Evolutionary conservation across 2,329 filamentous ascomycete species (phyloP), one percentile per base, ranked within the genome.

Genomic region (Botrytis sinoallii): DNA sequence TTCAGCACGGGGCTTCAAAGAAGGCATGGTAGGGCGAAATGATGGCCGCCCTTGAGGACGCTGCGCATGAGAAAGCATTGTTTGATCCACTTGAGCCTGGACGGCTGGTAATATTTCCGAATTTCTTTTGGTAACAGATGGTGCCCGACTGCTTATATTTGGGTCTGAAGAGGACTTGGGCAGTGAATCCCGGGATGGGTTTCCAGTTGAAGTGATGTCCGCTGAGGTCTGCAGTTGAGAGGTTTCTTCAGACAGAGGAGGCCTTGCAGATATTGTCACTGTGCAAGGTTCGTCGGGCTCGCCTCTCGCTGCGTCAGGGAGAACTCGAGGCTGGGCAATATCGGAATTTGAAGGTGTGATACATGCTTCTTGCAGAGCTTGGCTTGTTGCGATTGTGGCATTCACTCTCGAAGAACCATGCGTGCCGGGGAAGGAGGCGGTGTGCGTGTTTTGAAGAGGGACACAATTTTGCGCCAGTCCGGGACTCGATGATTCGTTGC

Each of bases 401-500:
- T 72, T 57, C 38, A 40, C 70, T 40, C 38, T n/a, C 22, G 40
- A 38, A 60, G 48, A 48, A 38, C 55, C 70, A 59, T 67, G 48
- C 38, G 66, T 57, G 38, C 66, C 35, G 38, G 48, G 32, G 35
- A 46, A 52, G 44, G 52, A 40, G 14, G 70, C 48, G 48, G 65
- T 35, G 40, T 72, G 70, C 44, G 38, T 32, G 25, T 35, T 72
- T 57, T 67, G 20, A 57, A 67, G 68, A 57, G 63, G 22, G 40
- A 38, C 52, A 12, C 29, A 29, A 55, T 18, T 59, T 16, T 68
- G 46, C 48, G 52, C 29, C 29, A 46, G 25, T 32, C 75, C 80
- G 38, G 87, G 87, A 78, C 87, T 89, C 25, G 85, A 44, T 10
- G 66, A 83, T 75, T 90, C 88, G 76, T 91, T 88, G 79, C 89